Evolutionary conservation across 306 rosid genomes (phyloP).

Genomic region (Malus asiatica): DNA sequence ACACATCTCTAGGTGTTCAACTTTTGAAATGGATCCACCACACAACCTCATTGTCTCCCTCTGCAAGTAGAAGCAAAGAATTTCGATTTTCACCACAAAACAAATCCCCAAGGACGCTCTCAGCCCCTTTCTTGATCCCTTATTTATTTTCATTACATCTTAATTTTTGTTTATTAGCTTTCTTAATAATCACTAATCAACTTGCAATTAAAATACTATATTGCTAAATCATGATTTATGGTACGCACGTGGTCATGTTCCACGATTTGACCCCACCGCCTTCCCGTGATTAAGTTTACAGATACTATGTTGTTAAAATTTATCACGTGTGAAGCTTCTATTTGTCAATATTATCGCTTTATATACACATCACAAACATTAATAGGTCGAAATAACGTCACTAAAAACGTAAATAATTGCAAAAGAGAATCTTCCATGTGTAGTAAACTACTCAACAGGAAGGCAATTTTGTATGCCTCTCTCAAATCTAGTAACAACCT

Average conservation of each 20-base stretch:
- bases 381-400: background rate
- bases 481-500: background rate
- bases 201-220: slow-evolving; percentile 15
- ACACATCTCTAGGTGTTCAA: slow-evolving; percentile 9
- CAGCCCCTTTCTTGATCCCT: slow-evolving; percentile 18
- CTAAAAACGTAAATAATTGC: background rate
- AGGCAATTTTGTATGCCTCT: background rate
- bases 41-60: slow-evolving; percentile 19
- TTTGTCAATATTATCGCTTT: too few species aligned
- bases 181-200: slow-evolving; percentile 19
- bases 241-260: slow-evolving; percentile 48
- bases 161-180: slow-evolving; percentile 11
- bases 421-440: background rate
- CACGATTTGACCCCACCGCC: slow-evolving; percentile 20
- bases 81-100: slow-evolving; percentile 19
- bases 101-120: background rate
- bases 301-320: background rate
- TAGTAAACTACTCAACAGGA: background rate
- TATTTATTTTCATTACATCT: background rate
- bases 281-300: background rate
- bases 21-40: slow-evolving; percentile 6
- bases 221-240: slow-evolving; percentile 12
- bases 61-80: slow-evolving; percentile 11
- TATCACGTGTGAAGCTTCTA: background rate
- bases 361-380: too few species aligned